Percentiles rank a stretch among this genome's conserved stretches.
Conservation (phyloP, 1,284 basidiomycete genomes). For the Cryptococcus amylolentus region DNA sequence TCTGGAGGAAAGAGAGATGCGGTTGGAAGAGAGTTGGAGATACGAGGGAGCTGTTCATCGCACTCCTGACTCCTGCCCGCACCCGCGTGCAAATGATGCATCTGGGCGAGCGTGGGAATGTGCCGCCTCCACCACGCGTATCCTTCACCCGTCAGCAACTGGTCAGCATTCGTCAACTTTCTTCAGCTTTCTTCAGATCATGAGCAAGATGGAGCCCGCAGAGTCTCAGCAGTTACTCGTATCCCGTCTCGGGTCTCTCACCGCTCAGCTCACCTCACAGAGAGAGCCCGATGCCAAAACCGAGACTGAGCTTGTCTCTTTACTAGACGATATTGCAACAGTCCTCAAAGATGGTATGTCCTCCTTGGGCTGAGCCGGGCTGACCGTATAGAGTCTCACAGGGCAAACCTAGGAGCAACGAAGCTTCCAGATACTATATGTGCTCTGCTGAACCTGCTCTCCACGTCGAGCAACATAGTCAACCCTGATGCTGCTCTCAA, state of each 20-base stretch:
- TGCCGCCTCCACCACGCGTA: too few species aligned
- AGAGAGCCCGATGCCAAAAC: too few species aligned
- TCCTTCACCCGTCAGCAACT: too few species aligned
- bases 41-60: neutral
- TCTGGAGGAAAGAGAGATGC: neutral
- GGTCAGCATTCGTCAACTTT: too few species aligned
- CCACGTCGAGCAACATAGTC: neutral
- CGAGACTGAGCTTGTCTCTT: slow-evolving; percentile 2
- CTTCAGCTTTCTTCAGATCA: too few species aligned
- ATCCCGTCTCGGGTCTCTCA: too few species aligned
- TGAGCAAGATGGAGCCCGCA: too few species aligned
- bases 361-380: neutral
- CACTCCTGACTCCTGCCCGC: too few species aligned
- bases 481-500: slow-evolving; percentile 4
- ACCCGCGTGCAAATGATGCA: too few species aligned
- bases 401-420: neutral
- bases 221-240: too few species aligned
- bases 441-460: neutral
- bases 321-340: slow-evolving; percentile 16
- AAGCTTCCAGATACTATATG: neutral
- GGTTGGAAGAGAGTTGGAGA: neutral
- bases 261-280: too few species aligned
- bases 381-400: neutral
- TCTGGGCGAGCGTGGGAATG: too few species aligned
- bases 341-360: slow-evolving; percentile 22